phyloP scores from a whole-genome alignment of 345 rosid genomes.

The Eutrema heterophyllum region DNA sequence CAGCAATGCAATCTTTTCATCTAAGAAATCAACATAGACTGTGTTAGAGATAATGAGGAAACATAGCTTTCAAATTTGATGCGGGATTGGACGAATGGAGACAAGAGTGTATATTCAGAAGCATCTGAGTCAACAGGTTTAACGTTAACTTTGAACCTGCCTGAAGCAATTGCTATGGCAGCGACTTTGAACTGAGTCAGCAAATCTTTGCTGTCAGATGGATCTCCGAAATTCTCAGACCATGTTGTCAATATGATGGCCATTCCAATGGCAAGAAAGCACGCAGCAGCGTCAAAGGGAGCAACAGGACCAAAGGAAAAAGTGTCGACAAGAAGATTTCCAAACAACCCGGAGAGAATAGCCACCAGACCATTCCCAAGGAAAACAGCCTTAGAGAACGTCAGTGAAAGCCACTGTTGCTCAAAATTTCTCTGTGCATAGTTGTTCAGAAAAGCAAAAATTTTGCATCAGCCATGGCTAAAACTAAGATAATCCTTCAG shows the following conservation, averaged over 20 bases:
- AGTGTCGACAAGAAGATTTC: slow-evolving; percentile 75
- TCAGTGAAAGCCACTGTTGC: slow-evolving; percentile 84
- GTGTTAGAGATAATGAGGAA: background rate
- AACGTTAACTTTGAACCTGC: slow-evolving; percentile 36
- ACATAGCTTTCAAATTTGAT: background rate
- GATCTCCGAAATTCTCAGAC: slow-evolving; percentile 86
- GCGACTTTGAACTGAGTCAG: slow-evolving; percentile 89
- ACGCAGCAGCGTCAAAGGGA: slow-evolving; percentile 94
- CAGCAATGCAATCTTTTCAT: slow-evolving; percentile 90
- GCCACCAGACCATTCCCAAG: slow-evolving; percentile 95
- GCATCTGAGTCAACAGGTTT: background rate
- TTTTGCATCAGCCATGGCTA: slow-evolving; percentile 4
- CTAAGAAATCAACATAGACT: slow-evolving; percentile 32
- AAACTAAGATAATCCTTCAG: background rate
- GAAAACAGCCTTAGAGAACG: slow-evolving; percentile 92
- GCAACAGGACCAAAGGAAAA: slow-evolving; percentile 94
- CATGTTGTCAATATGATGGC: slow-evolving; percentile 75
- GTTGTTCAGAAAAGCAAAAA: background rate
- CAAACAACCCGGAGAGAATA: slow-evolving; percentile 76
- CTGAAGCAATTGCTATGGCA: slow-evolving; percentile 91
- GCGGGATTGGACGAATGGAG: background rate
- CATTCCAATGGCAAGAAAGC: slow-evolving; percentile 93
- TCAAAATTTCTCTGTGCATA: slow-evolving; percentile 71
- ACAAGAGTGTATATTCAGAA: background rate
- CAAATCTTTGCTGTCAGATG: slow-evolving; percentile 89